phyloP scores from a whole-genome alignment of 805 yeast species.

The Zygosaccharomyces pseudorouxii region DNA sequence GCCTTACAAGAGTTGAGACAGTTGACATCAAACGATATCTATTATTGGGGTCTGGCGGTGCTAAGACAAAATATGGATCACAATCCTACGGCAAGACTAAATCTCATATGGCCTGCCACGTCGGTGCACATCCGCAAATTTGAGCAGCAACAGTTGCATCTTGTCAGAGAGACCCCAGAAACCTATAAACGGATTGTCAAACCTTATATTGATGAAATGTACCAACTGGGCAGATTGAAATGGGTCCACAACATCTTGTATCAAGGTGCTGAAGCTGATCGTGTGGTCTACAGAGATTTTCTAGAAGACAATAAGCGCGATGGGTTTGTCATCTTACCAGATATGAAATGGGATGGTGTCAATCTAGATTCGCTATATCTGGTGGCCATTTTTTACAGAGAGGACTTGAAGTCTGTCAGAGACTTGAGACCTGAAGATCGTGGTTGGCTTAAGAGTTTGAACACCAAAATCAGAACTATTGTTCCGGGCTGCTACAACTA shows the following conservation, averaged over 20 bases:
- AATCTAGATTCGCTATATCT: slow-evolving; percentile 68
- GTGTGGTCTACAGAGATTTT: slow-evolving; percentile 62
- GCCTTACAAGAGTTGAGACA: slow-evolving; percentile 29
- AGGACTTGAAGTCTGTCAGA: slow-evolving; percentile 66
- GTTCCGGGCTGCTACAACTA: slow-evolving; percentile 46
- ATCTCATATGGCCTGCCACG: slow-evolving; percentile 85
- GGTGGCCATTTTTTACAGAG: slow-evolving; percentile 67
- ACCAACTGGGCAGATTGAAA: slow-evolving; percentile 64
- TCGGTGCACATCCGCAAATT: slow-evolving; percentile 76
- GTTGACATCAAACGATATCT: slow-evolving; percentile 74
- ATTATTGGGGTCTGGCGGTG: slow-evolving; percentile 69
- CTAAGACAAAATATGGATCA: slow-evolving; percentile 43
- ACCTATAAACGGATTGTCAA: slow-evolving; percentile 55
- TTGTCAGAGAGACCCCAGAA: slow-evolving; percentile 77
- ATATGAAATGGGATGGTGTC: slow-evolving; percentile 92
- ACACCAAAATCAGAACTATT: slow-evolving; percentile 41
- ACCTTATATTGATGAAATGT: slow-evolving; percentile 73
- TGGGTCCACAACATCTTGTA: slow-evolving; percentile 87
- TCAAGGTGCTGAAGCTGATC: slow-evolving; percentile 79
- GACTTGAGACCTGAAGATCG: slow-evolving; percentile 61
- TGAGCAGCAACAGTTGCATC: slow-evolving; percentile 52
- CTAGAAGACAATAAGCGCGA: slow-evolving; percentile 40
- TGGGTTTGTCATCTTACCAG: slow-evolving; percentile 81
- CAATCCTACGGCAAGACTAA: slow-evolving; percentile 63
- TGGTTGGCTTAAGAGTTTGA: slow-evolving; percentile 50